These are phyloP conservation scores for Colletotrichum sp. DNA, from an alignment of 2,329 filamentous ascomycete genomes.

Conservation along the genomic window DNA sequence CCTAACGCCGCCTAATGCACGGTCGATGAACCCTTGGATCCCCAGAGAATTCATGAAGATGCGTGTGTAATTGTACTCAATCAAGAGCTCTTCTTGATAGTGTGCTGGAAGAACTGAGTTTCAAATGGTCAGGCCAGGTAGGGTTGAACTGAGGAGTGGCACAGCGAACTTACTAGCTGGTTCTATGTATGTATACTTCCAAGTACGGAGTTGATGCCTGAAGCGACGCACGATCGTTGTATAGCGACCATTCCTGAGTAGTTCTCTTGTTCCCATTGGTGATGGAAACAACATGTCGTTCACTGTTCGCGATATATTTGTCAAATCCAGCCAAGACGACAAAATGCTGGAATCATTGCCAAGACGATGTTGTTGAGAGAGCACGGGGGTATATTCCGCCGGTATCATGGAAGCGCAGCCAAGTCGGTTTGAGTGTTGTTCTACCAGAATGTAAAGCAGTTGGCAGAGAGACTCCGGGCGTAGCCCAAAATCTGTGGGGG, in stretches of 20 bases:
- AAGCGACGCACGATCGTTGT: not conserved
- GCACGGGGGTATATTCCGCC: not conserved
- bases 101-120: not conserved
- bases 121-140: not conserved
- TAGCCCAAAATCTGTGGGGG: not conserved
- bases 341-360: constrained; percentile 40
- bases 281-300: constrained; percentile 58
- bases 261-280: constrained; percentile 38
- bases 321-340: constrained; percentile 55
- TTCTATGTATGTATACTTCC: not conserved
- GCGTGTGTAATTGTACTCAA: constrained; percentile 53
- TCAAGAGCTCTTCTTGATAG: constrained; percentile 45
- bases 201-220: not conserved
- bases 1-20: constrained; percentile 40
- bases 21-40: constrained; percentile 62
- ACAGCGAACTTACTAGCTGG: not conserved
- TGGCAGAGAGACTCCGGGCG: not conserved
- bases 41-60: constrained; percentile 52
- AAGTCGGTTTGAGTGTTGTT: not conserved
- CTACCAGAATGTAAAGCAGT: not conserved
- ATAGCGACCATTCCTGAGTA: constrained; percentile 53
- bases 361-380: not conserved
- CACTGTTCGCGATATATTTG: constrained; percentile 52
- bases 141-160: not conserved
- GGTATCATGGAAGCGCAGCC: not conserved